Percentiles rank a stretch among this genome's conserved stretches.
These are phyloP conservation scores for Aspergillus vadensis DNA, from an alignment of 2,329 filamentous ascomycete genomes.

Conservation along the genomic window DNA sequence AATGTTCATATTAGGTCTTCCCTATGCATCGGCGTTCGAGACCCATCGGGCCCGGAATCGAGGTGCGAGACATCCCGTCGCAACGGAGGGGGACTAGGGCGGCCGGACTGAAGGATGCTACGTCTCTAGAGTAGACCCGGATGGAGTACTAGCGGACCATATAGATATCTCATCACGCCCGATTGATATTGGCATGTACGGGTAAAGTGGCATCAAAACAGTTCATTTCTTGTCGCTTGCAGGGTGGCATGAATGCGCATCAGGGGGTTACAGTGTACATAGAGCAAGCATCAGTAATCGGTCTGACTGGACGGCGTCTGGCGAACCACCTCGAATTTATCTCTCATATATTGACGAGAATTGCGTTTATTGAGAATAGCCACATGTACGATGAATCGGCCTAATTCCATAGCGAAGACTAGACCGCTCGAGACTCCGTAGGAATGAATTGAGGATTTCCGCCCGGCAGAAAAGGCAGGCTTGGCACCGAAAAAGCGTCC, in stretches of 20 bases:
- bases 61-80: constrained; percentile 69
- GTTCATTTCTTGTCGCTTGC: not conserved
- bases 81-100: constrained; percentile 53
- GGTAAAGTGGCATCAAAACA: not conserved
- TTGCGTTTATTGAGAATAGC: too few relatives aligned
- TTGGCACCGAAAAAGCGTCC: constrained; percentile 25
- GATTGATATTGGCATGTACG: not conserved
- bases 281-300: constrained; percentile 31
- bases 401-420: too few relatives aligned
- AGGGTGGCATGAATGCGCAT: constrained; percentile 3
- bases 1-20: constrained; percentile 52
- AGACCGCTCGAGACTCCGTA: constrained; percentile 6
- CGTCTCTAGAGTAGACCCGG: constrained; percentile 64
- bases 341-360: not conserved
- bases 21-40: constrained; percentile 63
- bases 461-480: constrained; percentile 41
- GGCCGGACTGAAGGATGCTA: constrained; percentile 64
- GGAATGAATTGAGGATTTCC: constrained; percentile 14
- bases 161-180: constrained; percentile 11
- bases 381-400: too few relatives aligned
- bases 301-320: constrained; percentile 33
- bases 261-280: constrained; percentile 33
- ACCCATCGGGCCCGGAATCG: constrained; percentile 78
- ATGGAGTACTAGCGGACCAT: not conserved
- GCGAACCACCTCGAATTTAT: constrained; percentile 23